Conservation (phyloP, 1,139 yeast species). For the Candida sp. region DNA sequence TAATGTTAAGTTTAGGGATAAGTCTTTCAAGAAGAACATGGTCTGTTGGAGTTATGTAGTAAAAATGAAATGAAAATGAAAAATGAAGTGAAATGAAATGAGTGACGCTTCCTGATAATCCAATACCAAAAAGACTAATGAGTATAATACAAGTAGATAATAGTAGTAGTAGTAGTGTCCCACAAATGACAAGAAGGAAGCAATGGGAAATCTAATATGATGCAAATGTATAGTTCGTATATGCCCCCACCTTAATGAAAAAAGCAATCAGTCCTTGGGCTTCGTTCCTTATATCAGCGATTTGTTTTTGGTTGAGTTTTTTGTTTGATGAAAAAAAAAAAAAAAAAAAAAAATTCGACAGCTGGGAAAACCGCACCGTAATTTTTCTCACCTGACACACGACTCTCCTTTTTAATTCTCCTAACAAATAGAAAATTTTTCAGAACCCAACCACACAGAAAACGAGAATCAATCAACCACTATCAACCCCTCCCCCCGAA, state of each 20-base stretch:
- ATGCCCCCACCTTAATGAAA: no score
- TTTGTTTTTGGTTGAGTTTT: neutral
- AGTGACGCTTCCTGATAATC: neutral
- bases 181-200: neutral
- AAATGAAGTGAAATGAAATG: neutral
- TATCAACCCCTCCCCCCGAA: neutral
- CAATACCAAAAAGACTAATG: neutral
- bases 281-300: neutral
- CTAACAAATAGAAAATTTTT: constrained; percentile 1
- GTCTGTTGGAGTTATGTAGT: neutral
- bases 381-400: neutral
- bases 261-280: neutral
- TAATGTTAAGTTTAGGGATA: constrained; percentile 87
- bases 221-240: neutral
- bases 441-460: neutral
- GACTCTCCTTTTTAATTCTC: neutral
- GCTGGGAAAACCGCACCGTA: neutral
- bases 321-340: neutral
- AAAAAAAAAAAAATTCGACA: no score
- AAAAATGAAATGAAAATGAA: neutral
- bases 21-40: constrained; percentile 72
- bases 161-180: neutral
- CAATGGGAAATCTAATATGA: neutral
- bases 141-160: constrained; percentile 1
- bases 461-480: constrained; percentile 4